Conservation (phyloP, 2,329 filamentous ascomycete species). For the Dactylellina parvicollis region DNA sequence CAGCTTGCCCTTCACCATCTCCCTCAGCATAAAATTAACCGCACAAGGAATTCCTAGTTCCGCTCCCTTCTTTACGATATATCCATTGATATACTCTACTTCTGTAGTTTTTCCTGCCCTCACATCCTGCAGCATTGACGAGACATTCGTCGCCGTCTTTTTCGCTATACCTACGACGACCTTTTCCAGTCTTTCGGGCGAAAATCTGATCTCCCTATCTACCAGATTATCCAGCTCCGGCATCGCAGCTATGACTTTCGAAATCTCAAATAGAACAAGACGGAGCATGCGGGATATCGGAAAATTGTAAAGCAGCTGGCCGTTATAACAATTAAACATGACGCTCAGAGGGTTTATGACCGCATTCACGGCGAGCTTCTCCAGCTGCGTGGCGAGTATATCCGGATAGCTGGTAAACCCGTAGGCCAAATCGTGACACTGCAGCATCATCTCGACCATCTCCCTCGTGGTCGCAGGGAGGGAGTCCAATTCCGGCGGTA, state of each 20-base stretch:
- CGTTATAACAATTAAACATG: conserved; percentile 79
- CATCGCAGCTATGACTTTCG: conserved; percentile 74
- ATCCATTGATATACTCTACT: conserved; percentile 87
- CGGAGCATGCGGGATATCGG: conserved; percentile 74
- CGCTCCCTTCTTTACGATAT: conserved; percentile 78
- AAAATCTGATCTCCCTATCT: conserved; percentile 60
- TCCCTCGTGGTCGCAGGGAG: conserved; percentile 21
- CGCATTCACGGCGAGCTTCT: conserved; percentile 78
- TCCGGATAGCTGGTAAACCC: conserved; percentile 49
- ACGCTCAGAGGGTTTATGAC: conserved; percentile 84
- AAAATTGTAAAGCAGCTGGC: conserved; percentile 74
- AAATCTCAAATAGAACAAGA: conserved; percentile 77
- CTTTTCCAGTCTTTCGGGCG: conserved; percentile 61
- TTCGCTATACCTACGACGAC: conserved; percentile 62
- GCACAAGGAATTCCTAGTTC: conserved; percentile 77
- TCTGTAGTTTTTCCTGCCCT: conserved; percentile 73
- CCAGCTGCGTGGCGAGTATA: conserved; percentile 69
- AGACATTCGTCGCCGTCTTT: conserved; percentile 60
- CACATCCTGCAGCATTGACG: conserved; percentile 75
- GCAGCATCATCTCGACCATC: conserved; percentile 19
- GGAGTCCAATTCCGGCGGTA: conserved; percentile 11
- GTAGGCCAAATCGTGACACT: conserved; percentile 43
- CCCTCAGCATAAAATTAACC: conserved; percentile 76
- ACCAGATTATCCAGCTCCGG: conserved; percentile 76
- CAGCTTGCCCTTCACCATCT: conserved; percentile 77